phyloP scores from a whole-genome alignment of 495 filamentous ascomycete species.

The Penicillium riverlandense region DNA sequence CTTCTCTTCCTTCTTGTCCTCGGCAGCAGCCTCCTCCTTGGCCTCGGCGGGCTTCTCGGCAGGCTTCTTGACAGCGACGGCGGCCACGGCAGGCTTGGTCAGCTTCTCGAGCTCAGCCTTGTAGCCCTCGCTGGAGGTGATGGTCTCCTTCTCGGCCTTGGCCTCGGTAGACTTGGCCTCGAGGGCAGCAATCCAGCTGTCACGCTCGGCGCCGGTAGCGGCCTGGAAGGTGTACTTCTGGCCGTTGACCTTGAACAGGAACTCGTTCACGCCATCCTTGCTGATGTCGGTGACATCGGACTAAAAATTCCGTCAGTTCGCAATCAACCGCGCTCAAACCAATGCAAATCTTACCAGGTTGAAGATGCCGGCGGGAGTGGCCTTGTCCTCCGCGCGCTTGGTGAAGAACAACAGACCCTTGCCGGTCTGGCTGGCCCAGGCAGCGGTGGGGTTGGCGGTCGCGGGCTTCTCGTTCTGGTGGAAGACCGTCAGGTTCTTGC shows the following conservation, averaged over 20 bases:
- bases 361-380: constrained; percentile 69
- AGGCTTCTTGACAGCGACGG: constrained; percentile 38
- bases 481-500: constrained; percentile 65
- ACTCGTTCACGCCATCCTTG: constrained; percentile 67
- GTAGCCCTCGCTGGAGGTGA: constrained; percentile 67
- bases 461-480: constrained; percentile 79
- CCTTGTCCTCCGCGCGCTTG: constrained; percentile 80
- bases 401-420: constrained; percentile 91
- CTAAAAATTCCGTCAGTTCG: constrained; percentile 35
- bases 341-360: constrained; percentile 59
- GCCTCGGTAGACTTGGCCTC: constrained; percentile 72
- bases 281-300: constrained; percentile 75
- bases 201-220: constrained; percentile 63
- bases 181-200: constrained; percentile 78
- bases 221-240: constrained; percentile 92
- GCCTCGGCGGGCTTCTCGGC: constrained; percentile 40
- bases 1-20: constrained; percentile 36
- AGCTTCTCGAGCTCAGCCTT: constrained; percentile 70
- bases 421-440: constrained; percentile 88
- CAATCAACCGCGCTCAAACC: not conserved
- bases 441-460: constrained; percentile 67
- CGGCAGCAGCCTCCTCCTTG: constrained; percentile 22
- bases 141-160: constrained; percentile 60
- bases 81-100: constrained; percentile 40
- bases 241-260: constrained; percentile 73